These are phyloP conservation scores for Nigrospora sphaerica DNA, from an alignment of 2,329 filamentous ascomycete species.

Conservation along the genomic window DNA sequence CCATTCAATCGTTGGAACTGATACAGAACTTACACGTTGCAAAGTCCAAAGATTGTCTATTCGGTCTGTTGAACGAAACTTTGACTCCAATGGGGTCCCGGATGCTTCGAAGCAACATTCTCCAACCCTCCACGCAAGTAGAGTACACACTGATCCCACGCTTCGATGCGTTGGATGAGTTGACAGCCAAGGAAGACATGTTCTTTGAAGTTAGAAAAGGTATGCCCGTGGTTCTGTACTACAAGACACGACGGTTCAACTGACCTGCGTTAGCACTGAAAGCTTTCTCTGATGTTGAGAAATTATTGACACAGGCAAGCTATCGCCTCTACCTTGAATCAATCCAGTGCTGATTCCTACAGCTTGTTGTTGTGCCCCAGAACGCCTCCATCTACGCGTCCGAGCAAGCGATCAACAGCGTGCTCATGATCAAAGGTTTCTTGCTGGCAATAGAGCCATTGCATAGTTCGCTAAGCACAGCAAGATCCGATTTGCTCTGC, in stretches of 20 bases:
- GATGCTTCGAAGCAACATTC: constrained; percentile 74
- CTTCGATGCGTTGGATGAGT: constrained; percentile 77
- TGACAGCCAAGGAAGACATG: constrained; percentile 77
- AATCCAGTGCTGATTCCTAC: neutral
- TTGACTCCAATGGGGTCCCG: constrained; percentile 82
- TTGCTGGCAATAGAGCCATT: constrained; percentile 61
- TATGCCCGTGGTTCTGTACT: constrained; percentile 18
- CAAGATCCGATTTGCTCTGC: constrained; percentile 55
- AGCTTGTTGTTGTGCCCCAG: constrained; percentile 72
- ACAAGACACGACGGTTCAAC: neutral
- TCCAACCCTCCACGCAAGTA: constrained; percentile 76
- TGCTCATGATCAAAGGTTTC: constrained; percentile 82
- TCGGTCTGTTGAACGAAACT: constrained; percentile 79
- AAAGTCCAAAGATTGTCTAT: constrained; percentile 76
- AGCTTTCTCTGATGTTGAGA: constrained; percentile 71
- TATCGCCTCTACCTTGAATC: neutral
- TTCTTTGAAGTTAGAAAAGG: constrained; percentile 70
- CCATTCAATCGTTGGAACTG: constrained; percentile 79
- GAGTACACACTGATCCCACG: constrained; percentile 60
- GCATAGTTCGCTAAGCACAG: constrained; percentile 59
- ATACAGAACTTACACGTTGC: constrained; percentile 77
- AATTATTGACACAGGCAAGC: constrained; percentile 63
- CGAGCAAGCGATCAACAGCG: constrained; percentile 78
- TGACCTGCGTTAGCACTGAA: constrained; percentile 54
- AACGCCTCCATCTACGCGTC: constrained; percentile 59